Evolutionary conservation across 2,329 filamentous ascomycete species (phyloP), one percentile per base, ranked within the genome.

Genomic region (Neoascochyta sp.): DNA sequence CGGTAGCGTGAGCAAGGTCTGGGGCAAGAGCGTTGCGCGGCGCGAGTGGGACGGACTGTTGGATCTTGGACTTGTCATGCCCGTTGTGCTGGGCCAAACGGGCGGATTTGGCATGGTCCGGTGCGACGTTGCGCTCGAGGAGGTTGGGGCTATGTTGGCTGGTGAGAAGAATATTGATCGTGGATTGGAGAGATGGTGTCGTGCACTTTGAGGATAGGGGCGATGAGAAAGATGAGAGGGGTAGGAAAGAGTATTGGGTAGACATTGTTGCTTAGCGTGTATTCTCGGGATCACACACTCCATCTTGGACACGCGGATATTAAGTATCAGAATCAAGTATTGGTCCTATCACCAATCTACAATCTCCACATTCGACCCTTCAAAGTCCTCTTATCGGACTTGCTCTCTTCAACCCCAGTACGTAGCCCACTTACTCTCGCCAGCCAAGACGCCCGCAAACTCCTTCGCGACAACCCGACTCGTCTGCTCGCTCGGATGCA

Each of bases 31-130:
- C 8, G 79, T 89, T 2, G 83, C 84, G 10, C 71, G 76, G 9
- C 74, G 76, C 11, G 81, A 84, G 9, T 92, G 86, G 86, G 85
- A 89, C 63, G 73, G 76, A 20, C 64, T 92, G 37, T 73, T 81
- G 2, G 72, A 76, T n/a, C 68, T 81, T 18, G 82, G 81, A 1
- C 57, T 92, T 18, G 65, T 90, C 7, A 71, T 89, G 39, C 79
- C 83, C 4, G 80, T 64, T 9, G 36, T 54, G 2, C 43, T 36
- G 15, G 54, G 46, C 23, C 51, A 47, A 28, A 42, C 41, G 4
- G 57, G 45, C 4, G 49, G 48, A 3, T 57, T 61, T 32, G 56
- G 43, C 0, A 73, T 81, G 50, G 76, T 81, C 69, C 80, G 79
- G 63, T 75, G 83, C 18, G 86, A 92, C 59, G 78, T 92, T 16